Evolutionary conservation across 2,329 filamentous ascomycete species (phyloP).

Genomic region (Colletotrichum navitas): DNA sequence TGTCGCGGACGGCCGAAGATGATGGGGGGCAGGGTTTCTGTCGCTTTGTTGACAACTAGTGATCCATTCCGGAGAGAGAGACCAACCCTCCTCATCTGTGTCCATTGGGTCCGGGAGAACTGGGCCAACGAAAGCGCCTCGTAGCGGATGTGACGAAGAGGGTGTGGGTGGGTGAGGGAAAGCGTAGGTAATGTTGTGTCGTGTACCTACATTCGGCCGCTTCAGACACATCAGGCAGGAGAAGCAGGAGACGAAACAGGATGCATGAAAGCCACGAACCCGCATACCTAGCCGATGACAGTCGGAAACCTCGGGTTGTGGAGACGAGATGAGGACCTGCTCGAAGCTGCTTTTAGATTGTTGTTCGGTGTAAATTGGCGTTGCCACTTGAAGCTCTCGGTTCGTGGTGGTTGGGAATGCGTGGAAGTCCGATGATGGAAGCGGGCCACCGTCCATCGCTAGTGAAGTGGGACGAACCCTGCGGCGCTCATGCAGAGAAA

Average conservation of each 20-base stretch:
- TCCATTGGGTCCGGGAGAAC: not conserved
- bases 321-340: not conserved
- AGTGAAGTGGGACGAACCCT: constrained; percentile 7
- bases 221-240: not conserved
- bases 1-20: not conserved
- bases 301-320: not conserved
- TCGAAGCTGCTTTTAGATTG: constrained; percentile 16
- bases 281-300: not conserved
- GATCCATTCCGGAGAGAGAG: not conserved
- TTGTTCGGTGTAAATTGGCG: constrained; percentile 4
- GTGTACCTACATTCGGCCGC: constrained; percentile 4
- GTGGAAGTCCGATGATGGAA: constrained; percentile 30
- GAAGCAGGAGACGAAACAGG: constrained; percentile 7
- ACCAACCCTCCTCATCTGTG: constrained; percentile 17
- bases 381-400: constrained; percentile 32
- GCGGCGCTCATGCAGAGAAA: constrained; percentile 2
- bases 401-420: constrained; percentile 19
- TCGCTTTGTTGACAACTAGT: not conserved
- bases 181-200: not conserved
- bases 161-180: not conserved
- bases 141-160: constrained; percentile 25
- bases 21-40: not conserved
- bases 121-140: not conserved
- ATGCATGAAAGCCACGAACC: not conserved
- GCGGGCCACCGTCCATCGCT: constrained; percentile 20